Percentiles rank a stretch among this genome's conserved stretches.
These are phyloP conservation scores for Boletus eberwhitei DNA, from an alignment of 768 basidiomycete genomes.

Conservation along the genomic window DNA sequence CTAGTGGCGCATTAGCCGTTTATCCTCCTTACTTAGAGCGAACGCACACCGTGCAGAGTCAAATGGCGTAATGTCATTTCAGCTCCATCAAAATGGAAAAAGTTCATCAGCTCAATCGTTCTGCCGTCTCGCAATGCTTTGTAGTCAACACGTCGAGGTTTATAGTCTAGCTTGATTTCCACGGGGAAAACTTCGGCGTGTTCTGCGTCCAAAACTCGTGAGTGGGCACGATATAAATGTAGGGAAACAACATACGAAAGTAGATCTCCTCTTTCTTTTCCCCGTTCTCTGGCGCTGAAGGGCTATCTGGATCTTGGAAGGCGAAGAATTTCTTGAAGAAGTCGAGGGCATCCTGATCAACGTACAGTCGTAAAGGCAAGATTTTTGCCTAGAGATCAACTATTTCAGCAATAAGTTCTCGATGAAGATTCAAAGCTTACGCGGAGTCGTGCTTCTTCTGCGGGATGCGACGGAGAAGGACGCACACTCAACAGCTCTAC, in stretches of 20 bases:
- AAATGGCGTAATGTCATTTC: conserved; percentile 97
- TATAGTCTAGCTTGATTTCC: conserved; percentile 95
- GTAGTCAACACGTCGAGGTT: conserved; percentile 96
- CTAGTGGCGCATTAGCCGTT: conserved; percentile 41
- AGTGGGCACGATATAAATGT: not conserved
- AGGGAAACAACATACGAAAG: conserved; percentile 54
- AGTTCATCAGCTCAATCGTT: conserved; percentile 98
- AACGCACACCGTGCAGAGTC: conserved; percentile 81
- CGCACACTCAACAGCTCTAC: conserved; percentile 73
- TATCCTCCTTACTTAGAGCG: not conserved
- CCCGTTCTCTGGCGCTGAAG: conserved; percentile 33
- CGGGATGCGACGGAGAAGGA: conserved; percentile 62
- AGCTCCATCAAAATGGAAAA: conserved; percentile 98
- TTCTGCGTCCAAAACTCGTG: conserved; percentile 45
- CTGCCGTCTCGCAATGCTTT: conserved; percentile 83
- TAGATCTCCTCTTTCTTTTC: conserved; percentile 50
- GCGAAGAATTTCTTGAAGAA: conserved; percentile 96
- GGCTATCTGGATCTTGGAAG: conserved; percentile 63
- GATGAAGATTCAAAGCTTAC: conserved; percentile 27
- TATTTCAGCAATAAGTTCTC: not conserved
- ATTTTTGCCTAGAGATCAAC: conserved; percentile 67
- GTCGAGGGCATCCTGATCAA: conserved; percentile 98
- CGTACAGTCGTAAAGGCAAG: conserved; percentile 84
- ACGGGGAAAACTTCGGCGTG: conserved; percentile 94
- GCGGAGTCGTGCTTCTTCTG: conserved; percentile 75